Evolutionary conservation across 176 grass and related monocot genomes (phyloP).

Genomic region (Zea luxurians): DNA sequence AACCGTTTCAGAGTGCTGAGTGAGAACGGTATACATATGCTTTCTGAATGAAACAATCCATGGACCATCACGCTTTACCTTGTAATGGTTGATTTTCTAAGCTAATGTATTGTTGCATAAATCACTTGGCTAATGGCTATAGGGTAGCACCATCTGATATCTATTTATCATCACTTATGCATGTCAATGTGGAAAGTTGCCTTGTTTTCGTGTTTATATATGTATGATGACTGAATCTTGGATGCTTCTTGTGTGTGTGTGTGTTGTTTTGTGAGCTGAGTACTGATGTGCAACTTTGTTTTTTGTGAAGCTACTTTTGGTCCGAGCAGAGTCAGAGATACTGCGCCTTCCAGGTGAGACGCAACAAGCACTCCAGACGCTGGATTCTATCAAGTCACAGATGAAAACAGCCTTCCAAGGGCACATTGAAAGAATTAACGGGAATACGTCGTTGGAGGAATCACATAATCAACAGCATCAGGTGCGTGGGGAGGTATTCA

Average conservation of each 20-base stretch:
- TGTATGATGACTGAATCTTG: conserved; percentile 8
- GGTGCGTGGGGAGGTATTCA: conserved; percentile 59
- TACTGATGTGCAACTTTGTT: conserved; percentile 26
- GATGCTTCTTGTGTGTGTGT: conserved; percentile 16
- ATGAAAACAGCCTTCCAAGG: conserved; percentile 58
- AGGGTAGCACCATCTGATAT: neutral
- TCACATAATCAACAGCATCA: conserved; percentile 24
- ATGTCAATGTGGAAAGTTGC: neutral
- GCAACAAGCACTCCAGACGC: conserved; percentile 39
- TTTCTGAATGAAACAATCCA: neutral
- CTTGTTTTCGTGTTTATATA: neutral
- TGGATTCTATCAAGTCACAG: conserved; percentile 58
- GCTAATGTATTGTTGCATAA: neutral
- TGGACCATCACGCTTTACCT: neutral
- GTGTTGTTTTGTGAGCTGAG: neutral
- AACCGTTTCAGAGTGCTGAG: neutral
- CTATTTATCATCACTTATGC: neutral
- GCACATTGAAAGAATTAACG: conserved; percentile 31
- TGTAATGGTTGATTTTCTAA: neutral
- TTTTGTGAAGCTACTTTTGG: conserved; percentile 57
- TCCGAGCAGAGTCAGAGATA: conserved; percentile 74
- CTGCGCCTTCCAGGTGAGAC: conserved; percentile 54
- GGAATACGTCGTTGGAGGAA: conserved; percentile 13
- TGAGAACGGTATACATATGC: neutral
- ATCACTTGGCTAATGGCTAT: neutral